Evolutionary conservation across 2,329 filamentous ascomycete species (phyloP).

Genomic region (Paraphoma sp.): DNA sequence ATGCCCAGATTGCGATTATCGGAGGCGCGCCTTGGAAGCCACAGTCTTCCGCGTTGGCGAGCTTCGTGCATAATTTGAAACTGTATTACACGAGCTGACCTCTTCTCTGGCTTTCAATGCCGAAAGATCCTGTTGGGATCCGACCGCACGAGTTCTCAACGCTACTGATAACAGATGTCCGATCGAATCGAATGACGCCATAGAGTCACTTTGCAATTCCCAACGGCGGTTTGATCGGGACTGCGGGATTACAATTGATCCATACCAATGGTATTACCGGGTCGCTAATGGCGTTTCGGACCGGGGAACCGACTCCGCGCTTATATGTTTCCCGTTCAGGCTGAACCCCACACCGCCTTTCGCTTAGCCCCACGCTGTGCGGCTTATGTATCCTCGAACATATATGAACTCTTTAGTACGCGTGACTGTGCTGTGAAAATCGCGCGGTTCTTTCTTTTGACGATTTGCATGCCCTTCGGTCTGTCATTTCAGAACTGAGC

Average conservation of each 20-base stretch:
- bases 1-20: conserved; percentile 1
- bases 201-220: neutral
- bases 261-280: conserved; percentile 11
- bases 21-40: conserved; percentile 1
- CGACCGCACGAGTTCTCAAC: neutral
- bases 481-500: conserved; percentile 1
- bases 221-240: conserved; percentile 1
- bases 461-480: conserved; percentile 3
- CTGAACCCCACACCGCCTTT: conserved; percentile 39
- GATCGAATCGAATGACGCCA: conserved; percentile 8
- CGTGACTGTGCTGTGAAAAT: conserved; percentile 11
- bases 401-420: conserved; percentile 30
- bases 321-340: conserved; percentile 30
- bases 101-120: neutral
- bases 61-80: neutral
- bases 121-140: neutral
- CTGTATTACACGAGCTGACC: neutral
- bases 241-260: conserved; percentile 6
- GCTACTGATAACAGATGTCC: neutral
- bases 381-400: conserved; percentile 28
- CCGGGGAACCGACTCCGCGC: conserved; percentile 40
- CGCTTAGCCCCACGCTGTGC: conserved; percentile 41
- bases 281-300: conserved; percentile 37
- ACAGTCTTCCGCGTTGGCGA: conserved; percentile 1
- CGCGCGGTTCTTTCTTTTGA: conserved; percentile 3